Percentiles rank a stretch among this genome's conserved stretches.
phyloP scores from a whole-genome alignment of 108 stramenopile genomes.

The Skeletonema tropicum region DNA sequence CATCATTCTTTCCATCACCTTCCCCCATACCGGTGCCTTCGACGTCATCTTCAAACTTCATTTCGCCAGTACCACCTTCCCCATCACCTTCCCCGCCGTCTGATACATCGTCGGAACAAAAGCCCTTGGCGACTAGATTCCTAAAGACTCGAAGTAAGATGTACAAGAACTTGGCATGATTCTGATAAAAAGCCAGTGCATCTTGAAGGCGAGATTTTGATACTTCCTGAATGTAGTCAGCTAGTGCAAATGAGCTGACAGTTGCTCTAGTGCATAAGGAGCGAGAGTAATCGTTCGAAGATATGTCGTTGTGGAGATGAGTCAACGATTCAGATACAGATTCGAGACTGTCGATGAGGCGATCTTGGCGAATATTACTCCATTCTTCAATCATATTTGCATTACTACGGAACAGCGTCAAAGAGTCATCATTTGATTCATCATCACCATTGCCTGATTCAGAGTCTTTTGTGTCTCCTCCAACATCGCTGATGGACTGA shows the following conservation, averaged over 20 bases:
- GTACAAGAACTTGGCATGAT: conserved; percentile 84
- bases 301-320: conserved; percentile 28
- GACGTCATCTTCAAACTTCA: conserved; percentile 94
- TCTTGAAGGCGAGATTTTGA: conserved; percentile 43
- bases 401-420: conserved; percentile 26
- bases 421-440: not conserved
- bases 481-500: conserved; percentile 23
- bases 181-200: conserved; percentile 55
- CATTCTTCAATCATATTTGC: conserved; percentile 50
- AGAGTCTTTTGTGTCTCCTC: not conserved
- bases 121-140: conserved; percentile 89
- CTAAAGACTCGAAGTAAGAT: conserved; percentile 90
- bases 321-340: conserved; percentile 37
- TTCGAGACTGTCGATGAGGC: conserved; percentile 27
- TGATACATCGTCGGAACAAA: conserved; percentile 87
- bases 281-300: conserved; percentile 26
- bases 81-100: conserved; percentile 77
- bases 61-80: conserved; percentile 69
- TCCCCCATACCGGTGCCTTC: conserved; percentile 99
- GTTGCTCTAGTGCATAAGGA: conserved; percentile 46
- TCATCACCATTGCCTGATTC: not conserved
- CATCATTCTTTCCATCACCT: conserved; percentile 96
- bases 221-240: conserved; percentile 38
- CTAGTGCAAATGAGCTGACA: conserved; percentile 56
- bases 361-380: conserved; percentile 39